These are phyloP conservation scores for Alternaria consortialis DNA, from an alignment of 2,329 filamentous ascomycete genomes.

Conservation along the genomic window DNA sequence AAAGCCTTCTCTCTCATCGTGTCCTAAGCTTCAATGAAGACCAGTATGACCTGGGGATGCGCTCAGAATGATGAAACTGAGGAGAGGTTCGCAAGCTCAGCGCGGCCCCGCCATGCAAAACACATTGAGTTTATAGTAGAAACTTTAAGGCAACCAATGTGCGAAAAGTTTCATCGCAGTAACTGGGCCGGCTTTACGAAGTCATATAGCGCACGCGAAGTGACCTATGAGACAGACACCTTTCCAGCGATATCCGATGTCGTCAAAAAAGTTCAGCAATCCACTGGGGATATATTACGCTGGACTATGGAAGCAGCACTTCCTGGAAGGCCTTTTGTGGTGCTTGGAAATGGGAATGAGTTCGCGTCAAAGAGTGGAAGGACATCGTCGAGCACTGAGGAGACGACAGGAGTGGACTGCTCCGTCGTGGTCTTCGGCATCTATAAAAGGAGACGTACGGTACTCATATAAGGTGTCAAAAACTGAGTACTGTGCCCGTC, in stretches of 20 bases:
- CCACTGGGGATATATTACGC: neutral
- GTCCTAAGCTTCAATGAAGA: neutral
- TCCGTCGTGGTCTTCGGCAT: too few species aligned
- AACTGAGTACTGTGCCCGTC: too few species aligned
- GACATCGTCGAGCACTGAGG: neutral
- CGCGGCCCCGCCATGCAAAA: neutral
- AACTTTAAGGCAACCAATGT: neutral
- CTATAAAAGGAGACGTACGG: too few species aligned
- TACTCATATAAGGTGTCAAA: too few species aligned
- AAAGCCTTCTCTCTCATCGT: neutral
- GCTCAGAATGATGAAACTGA: neutral
- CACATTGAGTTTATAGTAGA: neutral
- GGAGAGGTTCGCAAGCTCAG: neutral
- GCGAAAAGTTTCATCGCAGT: too few species aligned
- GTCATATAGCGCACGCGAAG: neutral
- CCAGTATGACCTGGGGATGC: neutral
- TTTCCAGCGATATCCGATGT: neutral
- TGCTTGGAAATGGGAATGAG: rapidly evolving
- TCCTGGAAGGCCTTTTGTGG: neutral
- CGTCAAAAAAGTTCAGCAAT: neutral
- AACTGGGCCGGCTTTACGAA: neutral
- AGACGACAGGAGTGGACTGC: neutral
- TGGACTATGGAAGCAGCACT: neutral
- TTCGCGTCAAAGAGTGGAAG: neutral
- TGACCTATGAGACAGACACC: neutral